Percentiles rank a stretch among this genome's conserved stretches.
Conservation (phyloP, 371 early-diverging fungal genomes). For the Apophysomyces trapeziformis region DNA sequence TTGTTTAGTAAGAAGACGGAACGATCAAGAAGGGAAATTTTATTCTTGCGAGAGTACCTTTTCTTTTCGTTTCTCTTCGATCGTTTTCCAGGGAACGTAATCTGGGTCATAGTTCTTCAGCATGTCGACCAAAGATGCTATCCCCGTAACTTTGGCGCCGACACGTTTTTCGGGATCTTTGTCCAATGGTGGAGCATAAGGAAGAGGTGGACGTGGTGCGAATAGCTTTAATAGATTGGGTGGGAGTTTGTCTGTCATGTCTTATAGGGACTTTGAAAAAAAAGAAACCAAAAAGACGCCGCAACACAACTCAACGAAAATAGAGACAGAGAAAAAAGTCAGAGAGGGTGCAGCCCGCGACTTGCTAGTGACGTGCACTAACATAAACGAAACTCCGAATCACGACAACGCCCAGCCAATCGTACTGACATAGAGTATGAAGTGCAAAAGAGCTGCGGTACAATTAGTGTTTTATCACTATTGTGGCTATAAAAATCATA, state of each 20-base stretch:
- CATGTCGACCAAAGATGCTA: conserved; percentile 68
- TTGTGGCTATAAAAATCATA: too few relatives aligned
- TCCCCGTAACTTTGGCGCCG: conserved; percentile 65
- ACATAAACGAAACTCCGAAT: too few relatives aligned
- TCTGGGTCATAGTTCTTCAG: conserved; percentile 70
- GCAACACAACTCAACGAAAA: too few relatives aligned
- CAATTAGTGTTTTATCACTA: too few relatives aligned
- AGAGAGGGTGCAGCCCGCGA: too few relatives aligned
- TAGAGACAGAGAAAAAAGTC: too few relatives aligned
- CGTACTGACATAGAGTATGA: too few relatives aligned
- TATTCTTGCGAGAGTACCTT: conserved; percentile 48
- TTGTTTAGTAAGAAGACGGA: neutral
- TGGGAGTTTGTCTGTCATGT: conserved; percentile 80
- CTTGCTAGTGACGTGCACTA: too few relatives aligned
- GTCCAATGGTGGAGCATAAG: conserved; percentile 76
- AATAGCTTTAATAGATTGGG: conserved; percentile 89
- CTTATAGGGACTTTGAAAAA: conserved; percentile 4
- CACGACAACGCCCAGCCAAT: too few relatives aligned
- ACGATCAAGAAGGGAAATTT: neutral
- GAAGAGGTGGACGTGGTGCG: conserved; percentile 89
- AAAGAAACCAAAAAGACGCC: neutral
- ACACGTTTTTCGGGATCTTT: conserved; percentile 68
- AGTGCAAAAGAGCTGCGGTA: too few relatives aligned
- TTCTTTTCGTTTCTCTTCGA: conserved; percentile 71
- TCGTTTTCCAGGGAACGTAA: conserved; percentile 76